phyloP scores from a whole-genome alignment of 768 basidiomycete genomes.

The Boletus subparvulus region DNA sequence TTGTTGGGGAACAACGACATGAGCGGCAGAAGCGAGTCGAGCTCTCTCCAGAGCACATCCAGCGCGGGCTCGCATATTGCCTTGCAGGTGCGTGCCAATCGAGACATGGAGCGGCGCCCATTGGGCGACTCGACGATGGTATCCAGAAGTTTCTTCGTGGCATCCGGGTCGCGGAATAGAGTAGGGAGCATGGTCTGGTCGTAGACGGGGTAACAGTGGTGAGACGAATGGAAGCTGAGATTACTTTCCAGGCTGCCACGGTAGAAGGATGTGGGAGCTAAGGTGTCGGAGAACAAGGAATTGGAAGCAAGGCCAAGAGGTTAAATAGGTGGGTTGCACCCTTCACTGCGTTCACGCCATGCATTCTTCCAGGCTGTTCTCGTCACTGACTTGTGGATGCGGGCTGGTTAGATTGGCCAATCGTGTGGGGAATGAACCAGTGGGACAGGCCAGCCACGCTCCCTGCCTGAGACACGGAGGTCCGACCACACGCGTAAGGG shows the following conservation, averaged over 20 bases:
- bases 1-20: conserved; percentile 68
- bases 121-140: conserved; percentile 55
- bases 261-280: conserved; percentile 34
- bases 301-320: conserved; percentile 34
- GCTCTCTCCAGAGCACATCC: conserved; percentile 71
- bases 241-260: conserved; percentile 29
- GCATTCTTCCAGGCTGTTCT: conserved; percentile 32
- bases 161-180: conserved; percentile 64
- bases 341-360: conserved; percentile 43
- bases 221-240: conserved; percentile 29
- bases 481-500: conserved; percentile 27
- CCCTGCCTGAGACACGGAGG: conserved; percentile 21
- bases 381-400: conserved; percentile 32
- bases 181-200: conserved; percentile 51
- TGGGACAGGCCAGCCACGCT: conserved; percentile 29
- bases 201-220: conserved; percentile 45
- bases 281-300: conserved; percentile 39
- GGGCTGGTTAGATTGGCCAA: conserved; percentile 30
- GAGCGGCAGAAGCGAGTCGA: conserved; percentile 72
- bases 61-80: conserved; percentile 73
- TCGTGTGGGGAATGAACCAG: conserved; percentile 20
- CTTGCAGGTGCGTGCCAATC: conserved; percentile 73
- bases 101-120: conserved; percentile 65
- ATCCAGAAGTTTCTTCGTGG: conserved; percentile 51
- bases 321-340: conserved; percentile 40